Percentiles rank a stretch among this genome's conserved stretches.
phyloP scores from a whole-genome alignment of 441 rosid genomes.

The Manihot esculenta region DNA sequence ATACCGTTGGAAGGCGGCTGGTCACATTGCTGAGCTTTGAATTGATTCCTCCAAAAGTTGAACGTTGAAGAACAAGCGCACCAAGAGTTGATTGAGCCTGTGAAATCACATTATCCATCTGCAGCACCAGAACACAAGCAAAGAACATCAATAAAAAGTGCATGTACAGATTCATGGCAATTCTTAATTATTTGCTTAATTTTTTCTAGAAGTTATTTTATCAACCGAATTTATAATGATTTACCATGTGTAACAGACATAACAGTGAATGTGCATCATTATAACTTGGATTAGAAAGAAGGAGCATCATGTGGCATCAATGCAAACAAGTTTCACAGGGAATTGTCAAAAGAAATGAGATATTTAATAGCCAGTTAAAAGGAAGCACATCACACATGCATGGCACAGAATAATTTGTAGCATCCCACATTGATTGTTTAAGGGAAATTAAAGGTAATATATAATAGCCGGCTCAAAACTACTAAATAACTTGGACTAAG shows the following conservation, averaged over 20 bases:
- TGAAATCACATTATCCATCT: constrained; percentile 94
- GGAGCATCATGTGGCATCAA: neutral
- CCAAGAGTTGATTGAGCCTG: constrained; percentile 97
- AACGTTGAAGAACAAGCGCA: constrained; percentile 76
- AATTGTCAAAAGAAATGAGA: neutral
- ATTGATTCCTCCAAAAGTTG: constrained; percentile 91
- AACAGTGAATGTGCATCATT: neutral
- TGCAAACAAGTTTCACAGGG: neutral
- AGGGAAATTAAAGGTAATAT: no score
- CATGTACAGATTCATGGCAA: neutral
- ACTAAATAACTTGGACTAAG: no score
- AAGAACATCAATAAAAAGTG: constrained; percentile 14
- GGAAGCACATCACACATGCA: neutral
- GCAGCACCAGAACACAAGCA: constrained; percentile 27
- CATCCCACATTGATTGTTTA: no score
- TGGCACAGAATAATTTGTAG: no score
- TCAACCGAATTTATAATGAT: neutral
- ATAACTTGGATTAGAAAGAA: neutral
- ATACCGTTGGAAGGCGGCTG: constrained; percentile 92
- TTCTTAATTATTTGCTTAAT: neutral
- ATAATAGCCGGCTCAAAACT: no score
- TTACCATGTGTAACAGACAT: neutral
- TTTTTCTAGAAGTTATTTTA: neutral
- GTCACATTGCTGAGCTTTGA: constrained; percentile 87
- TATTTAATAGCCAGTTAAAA: neutral